Evolutionary conservation across 2,329 filamentous ascomycete species (phyloP), one percentile per base, ranked within the genome.

Genomic region (Xylariaceae sp.): DNA sequence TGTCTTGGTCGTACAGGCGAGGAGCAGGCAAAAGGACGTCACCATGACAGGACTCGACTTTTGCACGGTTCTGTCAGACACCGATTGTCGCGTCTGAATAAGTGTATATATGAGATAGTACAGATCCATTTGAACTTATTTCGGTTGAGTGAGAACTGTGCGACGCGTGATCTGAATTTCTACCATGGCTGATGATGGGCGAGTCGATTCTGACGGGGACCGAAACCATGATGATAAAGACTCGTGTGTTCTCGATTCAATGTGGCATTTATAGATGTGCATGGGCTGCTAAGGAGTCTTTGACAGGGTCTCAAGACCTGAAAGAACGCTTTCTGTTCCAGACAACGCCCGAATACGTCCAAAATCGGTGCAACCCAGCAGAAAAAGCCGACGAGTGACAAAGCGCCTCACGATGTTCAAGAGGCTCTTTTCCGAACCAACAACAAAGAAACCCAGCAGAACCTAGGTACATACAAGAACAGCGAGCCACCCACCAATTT

Each of bases 401-500:
- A 51, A 50, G 42, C 53, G 50, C 49, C 47, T 53, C 46, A 52
- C 53, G 55, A 58, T 58, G 43, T 42, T 56, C 55, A 64, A 57
- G 46, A 44, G 34, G 7, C 5, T 33, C 45, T 22, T 44, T 31
- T 57, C 56, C 34, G 58, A 52, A 49, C 48, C 40, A 31, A 5
- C 36, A 51, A 65, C 63, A 66, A 66, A 66, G 63, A 61, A 51
- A 42, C 16, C 45, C 16, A 39, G 47, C 55, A 49, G 49, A n/a
- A 55, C 44, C 50, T 55, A 55, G 53, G 56, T 56, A 60, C 39
- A 17, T 66, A 66, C 63, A 66, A 66, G 64, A 66, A 66, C 54
- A 59, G 55, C 14, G 42, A 48, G 42, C 53, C 62, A 44, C 56
- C 55, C 56, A 52, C 55, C 48, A 60, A 57, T 40, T 58, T 55